Conservation (phyloP, 2,329 filamentous ascomycete genomes). For the Aquanectria penicillioides region DNA sequence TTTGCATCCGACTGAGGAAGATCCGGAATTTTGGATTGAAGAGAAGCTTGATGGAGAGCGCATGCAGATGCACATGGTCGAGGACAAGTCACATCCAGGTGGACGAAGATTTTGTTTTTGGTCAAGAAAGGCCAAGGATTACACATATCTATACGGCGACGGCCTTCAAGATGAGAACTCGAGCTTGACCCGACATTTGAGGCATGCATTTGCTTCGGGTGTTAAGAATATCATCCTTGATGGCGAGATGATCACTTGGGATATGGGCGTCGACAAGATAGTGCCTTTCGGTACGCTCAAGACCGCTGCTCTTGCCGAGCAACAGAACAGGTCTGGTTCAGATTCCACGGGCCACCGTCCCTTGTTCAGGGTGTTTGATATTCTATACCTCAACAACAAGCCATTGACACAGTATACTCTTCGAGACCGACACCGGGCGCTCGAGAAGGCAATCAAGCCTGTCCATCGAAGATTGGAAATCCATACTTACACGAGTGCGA, state of each 20-base stretch:
- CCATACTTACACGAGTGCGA: slow-evolving; percentile 76
- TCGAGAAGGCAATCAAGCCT: slow-evolving; percentile 75
- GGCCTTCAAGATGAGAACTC: slow-evolving; percentile 78
- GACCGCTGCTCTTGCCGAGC: slow-evolving; percentile 83
- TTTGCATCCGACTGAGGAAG: slow-evolving; percentile 72
- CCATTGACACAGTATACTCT: slow-evolving; percentile 85
- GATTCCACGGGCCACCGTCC: slow-evolving; percentile 65
- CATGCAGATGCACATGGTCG: slow-evolving; percentile 93
- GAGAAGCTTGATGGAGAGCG: slow-evolving; percentile 97
- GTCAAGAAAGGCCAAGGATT: slow-evolving; percentile 96
- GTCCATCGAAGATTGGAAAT: slow-evolving; percentile 84
- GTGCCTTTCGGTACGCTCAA: slow-evolving; percentile 94
- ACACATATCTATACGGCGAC: slow-evolving; percentile 91
- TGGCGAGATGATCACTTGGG: slow-evolving; percentile 99
- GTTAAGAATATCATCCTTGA: slow-evolving; percentile 92
- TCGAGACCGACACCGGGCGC: slow-evolving; percentile 79
- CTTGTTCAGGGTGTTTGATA: slow-evolving; percentile 88
- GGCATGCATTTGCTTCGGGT: slow-evolving; percentile 77
- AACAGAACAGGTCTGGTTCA: slow-evolving; percentile 70
- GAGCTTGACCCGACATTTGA: slow-evolving; percentile 82
- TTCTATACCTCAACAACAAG: slow-evolving; percentile 85
- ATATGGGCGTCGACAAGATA: slow-evolving; percentile 83
- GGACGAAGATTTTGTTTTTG: slow-evolving; percentile 85
- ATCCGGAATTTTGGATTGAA: slow-evolving; percentile 92
- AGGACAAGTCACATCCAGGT: slow-evolving; percentile 74